A percentile compares a stretch with the other conserved stretches of the same genome.
phyloP scores from a whole-genome alignment of 768 basidiomycete species.

The Sarcodon aspratus region DNA sequence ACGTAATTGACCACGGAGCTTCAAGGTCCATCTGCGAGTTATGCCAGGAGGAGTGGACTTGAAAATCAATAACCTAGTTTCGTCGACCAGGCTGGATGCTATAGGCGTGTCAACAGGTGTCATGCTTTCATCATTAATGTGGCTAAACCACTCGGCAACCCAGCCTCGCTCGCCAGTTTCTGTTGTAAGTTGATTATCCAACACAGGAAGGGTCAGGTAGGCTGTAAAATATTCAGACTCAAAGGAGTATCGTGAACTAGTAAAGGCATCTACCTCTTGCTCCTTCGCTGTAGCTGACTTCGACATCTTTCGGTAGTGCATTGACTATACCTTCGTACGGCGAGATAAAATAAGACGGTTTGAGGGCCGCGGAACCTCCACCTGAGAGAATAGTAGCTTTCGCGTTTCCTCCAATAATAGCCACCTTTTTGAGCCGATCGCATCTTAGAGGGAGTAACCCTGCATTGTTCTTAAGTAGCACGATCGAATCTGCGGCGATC shows the following conservation, averaged over 20 bases:
- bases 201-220: slow-evolving; percentile 50
- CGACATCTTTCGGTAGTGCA: slow-evolving; percentile 37
- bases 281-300: slow-evolving; percentile 59
- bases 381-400: slow-evolving; percentile 52
- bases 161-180: slow-evolving; percentile 51
- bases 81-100: slow-evolving; percentile 15
- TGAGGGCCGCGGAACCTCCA: slow-evolving; percentile 63
- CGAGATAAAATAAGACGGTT: slow-evolving; percentile 64
- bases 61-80: slow-evolving; percentile 18
- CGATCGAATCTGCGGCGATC: slow-evolving; percentile 60
- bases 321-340: slow-evolving; percentile 69
- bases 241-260: too few relatives aligned
- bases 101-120: slow-evolving; percentile 26
- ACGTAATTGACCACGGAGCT: slow-evolving; percentile 46
- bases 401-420: slow-evolving; percentile 66
- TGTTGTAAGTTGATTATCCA: slow-evolving; percentile 58
- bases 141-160: slow-evolving; percentile 49
- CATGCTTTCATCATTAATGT: slow-evolving; percentile 49
- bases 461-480: slow-evolving; percentile 62
- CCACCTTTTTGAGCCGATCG: slow-evolving; percentile 48
- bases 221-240: slow-evolving; percentile 24
- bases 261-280: slow-evolving; percentile 35
- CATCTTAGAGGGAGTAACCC: slow-evolving; percentile 40
- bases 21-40: slow-evolving; percentile 52
- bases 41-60: slow-evolving; percentile 36